Evolutionary conservation across 73 alveolate genomes (phyloP).

Genomic region (Loxodes magnus): DNA sequence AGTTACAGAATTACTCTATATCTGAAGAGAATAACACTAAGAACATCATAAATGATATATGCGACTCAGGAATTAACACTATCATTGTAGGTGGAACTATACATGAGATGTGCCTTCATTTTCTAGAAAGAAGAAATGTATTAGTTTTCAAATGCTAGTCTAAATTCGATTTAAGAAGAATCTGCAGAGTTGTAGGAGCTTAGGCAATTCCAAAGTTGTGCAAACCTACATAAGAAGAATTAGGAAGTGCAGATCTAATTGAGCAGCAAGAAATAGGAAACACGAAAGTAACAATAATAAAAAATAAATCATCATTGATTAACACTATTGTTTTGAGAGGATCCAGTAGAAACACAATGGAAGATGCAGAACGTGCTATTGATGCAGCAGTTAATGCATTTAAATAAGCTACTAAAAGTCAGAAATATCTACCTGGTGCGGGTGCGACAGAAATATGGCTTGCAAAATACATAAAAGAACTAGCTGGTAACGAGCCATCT

Average conservation of each 20-base stretch:
- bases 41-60: slow-evolving; percentile 67
- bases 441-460: slow-evolving; percentile 69
- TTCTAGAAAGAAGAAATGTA: slow-evolving; percentile 89
- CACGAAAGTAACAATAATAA: slow-evolving; percentile 78
- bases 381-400: slow-evolving; percentile 93
- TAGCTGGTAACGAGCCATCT: slow-evolving; percentile 46
- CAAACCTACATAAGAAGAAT: slow-evolving; percentile 95
- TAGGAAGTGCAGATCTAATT: slow-evolving; percentile 90
- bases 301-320: slow-evolving; percentile 58
- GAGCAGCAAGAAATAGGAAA: slow-evolving; percentile 80
- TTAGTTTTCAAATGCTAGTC: slow-evolving; percentile 85
- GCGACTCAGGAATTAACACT: slow-evolving; percentile 89
- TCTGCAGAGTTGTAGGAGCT: slow-evolving; percentile 91
- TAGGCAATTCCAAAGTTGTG: slow-evolving; percentile 81
- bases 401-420: slow-evolving; percentile 54
- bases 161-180: slow-evolving; percentile 92
- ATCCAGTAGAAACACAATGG: slow-evolving; percentile 80
- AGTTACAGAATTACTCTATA: slow-evolving; percentile 51
- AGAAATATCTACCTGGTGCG: slow-evolving; percentile 48
- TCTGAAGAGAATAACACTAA: slow-evolving; percentile 82
- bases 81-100: slow-evolving; percentile 90
- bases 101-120: slow-evolving; percentile 87
- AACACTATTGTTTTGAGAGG: slow-evolving; percentile 91
- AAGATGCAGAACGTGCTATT: slow-evolving; percentile 92
- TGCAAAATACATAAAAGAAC: slow-evolving; percentile 39